phyloP scores from a whole-genome alignment of 106 monocot genomes.

The Cymbidium sinense region DNA sequence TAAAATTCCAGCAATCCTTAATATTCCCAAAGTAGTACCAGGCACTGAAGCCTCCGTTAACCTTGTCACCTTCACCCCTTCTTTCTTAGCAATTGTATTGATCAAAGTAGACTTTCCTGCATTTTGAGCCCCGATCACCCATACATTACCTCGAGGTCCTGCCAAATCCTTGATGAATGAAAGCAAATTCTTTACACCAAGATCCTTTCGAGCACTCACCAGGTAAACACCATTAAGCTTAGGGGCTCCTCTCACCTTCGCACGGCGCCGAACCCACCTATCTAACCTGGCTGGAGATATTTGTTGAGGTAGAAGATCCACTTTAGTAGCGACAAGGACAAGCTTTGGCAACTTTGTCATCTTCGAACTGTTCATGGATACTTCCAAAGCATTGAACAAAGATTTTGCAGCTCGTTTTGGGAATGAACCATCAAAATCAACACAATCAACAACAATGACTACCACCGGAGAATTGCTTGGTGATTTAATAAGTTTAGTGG shows the following conservation, averaged over 20 bases:
- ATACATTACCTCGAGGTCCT: constrained; percentile 89
- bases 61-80: constrained; percentile 57
- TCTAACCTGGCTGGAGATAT: constrained; percentile 81
- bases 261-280: constrained; percentile 78
- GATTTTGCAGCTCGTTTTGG: constrained; percentile 88
- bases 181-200: constrained; percentile 83
- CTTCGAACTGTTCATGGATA: constrained; percentile 33
- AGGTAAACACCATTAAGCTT: constrained; percentile 74
- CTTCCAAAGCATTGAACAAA: constrained; percentile 75
- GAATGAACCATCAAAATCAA: constrained; percentile 93
- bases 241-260: constrained; percentile 72
- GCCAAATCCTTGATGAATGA: constrained; percentile 65
- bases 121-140: constrained; percentile 98
- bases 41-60: constrained; percentile 92
- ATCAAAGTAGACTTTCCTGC: constrained; percentile 97
- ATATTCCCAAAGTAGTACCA: constrained; percentile 87
- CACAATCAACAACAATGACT: constrained; percentile 85
- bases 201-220: constrained; percentile 79
- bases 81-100: constrained; percentile 73
- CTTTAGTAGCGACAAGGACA: constrained; percentile 80
- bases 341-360: constrained; percentile 56
- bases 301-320: constrained; percentile 87
- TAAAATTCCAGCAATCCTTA: constrained; percentile 73
- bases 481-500: constrained; percentile 60
- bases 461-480: constrained; percentile 57